Percentiles rank a stretch among this genome's conserved stretches.
Evolutionary conservation across 2,329 filamentous ascomycete genomes (phyloP).

Genomic region (Periconia sp.): DNA sequence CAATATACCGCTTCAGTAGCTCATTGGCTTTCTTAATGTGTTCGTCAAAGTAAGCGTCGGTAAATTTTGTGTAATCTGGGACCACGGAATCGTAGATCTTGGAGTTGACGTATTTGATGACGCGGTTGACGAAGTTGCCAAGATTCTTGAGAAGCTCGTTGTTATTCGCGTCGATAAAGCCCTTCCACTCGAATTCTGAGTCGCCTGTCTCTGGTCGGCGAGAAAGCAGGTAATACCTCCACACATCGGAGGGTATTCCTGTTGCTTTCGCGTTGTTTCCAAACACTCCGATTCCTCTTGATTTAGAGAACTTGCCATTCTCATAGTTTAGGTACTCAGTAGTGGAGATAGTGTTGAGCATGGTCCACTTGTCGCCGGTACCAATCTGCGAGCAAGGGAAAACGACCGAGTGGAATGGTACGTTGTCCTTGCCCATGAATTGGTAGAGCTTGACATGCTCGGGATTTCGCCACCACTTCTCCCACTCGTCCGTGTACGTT

Average conservation of each 20-base stretch:
- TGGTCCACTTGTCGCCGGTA: slow-evolving; percentile 85
- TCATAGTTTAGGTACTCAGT: slow-evolving; percentile 69
- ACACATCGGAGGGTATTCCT: slow-evolving; percentile 84
- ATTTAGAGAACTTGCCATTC: slow-evolving; percentile 83
- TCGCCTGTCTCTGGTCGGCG: slow-evolving; percentile 85
- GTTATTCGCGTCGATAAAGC: slow-evolving; percentile 86
- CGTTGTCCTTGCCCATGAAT: slow-evolving; percentile 91
- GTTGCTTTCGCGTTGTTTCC: slow-evolving; percentile 88
- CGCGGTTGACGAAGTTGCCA: slow-evolving; percentile 63
- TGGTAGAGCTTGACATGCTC: slow-evolving; percentile 89
- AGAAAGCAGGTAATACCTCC: slow-evolving; percentile 88
- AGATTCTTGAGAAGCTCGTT: slow-evolving; percentile 82
- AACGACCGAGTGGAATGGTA: slow-evolving; percentile 87
- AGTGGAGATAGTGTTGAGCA: slow-evolving; percentile 84
- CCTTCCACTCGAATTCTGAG: slow-evolving; percentile 87
- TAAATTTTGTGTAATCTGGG: slow-evolving; percentile 68
- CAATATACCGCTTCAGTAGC: slow-evolving; percentile 69
- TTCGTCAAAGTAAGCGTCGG: slow-evolving; percentile 46
- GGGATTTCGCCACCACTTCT: slow-evolving; percentile 92
- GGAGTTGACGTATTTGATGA: slow-evolving; percentile 73
- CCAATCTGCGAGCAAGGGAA: slow-evolving; percentile 89
- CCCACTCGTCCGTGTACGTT: slow-evolving; percentile 87
- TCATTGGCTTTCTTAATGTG: slow-evolving; percentile 68
- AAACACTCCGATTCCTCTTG: slow-evolving; percentile 86
- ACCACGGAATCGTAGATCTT: slow-evolving; percentile 73